These are phyloP conservation scores for Amanita fuliginea DNA, from an alignment of 768 basidiomycete species.

Conservation along the genomic window DNA sequence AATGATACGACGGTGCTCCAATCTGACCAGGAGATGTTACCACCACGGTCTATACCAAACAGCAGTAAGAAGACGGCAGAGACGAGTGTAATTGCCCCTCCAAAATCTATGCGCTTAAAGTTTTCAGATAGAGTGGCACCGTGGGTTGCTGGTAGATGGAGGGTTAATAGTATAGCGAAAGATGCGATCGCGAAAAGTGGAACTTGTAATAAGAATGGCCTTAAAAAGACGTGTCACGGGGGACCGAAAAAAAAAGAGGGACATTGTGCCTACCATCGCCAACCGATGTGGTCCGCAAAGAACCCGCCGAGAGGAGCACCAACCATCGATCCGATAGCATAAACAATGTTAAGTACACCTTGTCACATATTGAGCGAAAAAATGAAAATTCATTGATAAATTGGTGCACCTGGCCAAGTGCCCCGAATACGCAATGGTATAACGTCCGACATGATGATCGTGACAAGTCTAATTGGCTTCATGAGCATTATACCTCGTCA, in stretches of 20 bases:
- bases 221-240: slow-evolving; percentile 9
- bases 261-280: slow-evolving; percentile 39
- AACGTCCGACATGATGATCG: slow-evolving; percentile 57
- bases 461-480: slow-evolving; percentile 31
- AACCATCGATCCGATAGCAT: slow-evolving; percentile 40
- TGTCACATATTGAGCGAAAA: slow-evolving; percentile 9
- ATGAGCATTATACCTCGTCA: no score
- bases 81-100: slow-evolving; percentile 45
- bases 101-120: slow-evolving; percentile 52
- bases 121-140: slow-evolving; percentile 22
- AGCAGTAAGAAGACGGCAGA: slow-evolving; percentile 44
- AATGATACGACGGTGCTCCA: slow-evolving; percentile 25
- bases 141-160: slow-evolving; percentile 37
- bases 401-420: slow-evolving; percentile 48
- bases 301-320: slow-evolving; percentile 59
- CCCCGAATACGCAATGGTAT: slow-evolving; percentile 52
- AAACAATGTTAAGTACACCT: slow-evolving; percentile 53
- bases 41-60: slow-evolving; percentile 43
- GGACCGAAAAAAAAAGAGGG: not conserved
- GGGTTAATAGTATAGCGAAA: slow-evolving; percentile 35
- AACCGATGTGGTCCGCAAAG: slow-evolving; percentile 52
- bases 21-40: slow-evolving; percentile 38
- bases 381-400: not conserved
- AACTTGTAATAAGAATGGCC: slow-evolving; percentile 52
- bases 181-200: slow-evolving; percentile 47